Base-by-base conservation (phyloP, 495 filamentous ascomycete species). In the Annulohypoxylon nitens region DNA sequence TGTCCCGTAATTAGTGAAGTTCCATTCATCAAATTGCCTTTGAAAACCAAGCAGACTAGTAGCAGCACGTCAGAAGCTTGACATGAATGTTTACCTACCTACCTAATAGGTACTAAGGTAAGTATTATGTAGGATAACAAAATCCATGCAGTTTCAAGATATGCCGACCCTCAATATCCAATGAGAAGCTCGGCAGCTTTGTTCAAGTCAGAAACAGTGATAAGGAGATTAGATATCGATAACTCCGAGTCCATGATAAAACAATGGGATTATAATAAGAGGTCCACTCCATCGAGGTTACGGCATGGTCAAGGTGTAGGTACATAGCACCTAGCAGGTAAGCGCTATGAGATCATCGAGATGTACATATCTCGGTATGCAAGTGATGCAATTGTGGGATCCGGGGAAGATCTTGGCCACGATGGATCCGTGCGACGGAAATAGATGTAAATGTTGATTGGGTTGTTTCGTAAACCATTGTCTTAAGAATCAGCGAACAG, bases 361-460 rank as follows among this genome's bases (percentile, higher is more conserved):
- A 70, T 59, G 54, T 61, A 62, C 37, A 36, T 55, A 60, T 58
- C 41, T 51, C n/a, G 66, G 50, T 70, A 73, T 73, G 70, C 70
- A 64, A 63, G 70, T 73, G 70, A 73, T 73, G 70, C 59, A 64
- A 73, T 68, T 68, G 64, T 68, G 70, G 70, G 60, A 73, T 73
- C 70, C 30, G 70, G 70, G 70, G 70, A 69, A 61, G 48, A 55
- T 26, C 60, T 34, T 64, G 58, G 64, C 64, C 14, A 61, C 10
- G 61, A 26, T 47, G 43, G 43, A 47, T 47, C 43, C 43, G 43
- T 47, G 16, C 48, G 36, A 71, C n/a, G 36, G 45, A 10, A 61
- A 54, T 61, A 57, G 33, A 54, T 4, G 58, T 33, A 62, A 34
- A 33, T 45, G 51, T 54, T 64, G 67, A 63, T 16, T 26, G 47